Conservation (phyloP, 345 rosid genomes). For the Murraya koenigii region DNA sequence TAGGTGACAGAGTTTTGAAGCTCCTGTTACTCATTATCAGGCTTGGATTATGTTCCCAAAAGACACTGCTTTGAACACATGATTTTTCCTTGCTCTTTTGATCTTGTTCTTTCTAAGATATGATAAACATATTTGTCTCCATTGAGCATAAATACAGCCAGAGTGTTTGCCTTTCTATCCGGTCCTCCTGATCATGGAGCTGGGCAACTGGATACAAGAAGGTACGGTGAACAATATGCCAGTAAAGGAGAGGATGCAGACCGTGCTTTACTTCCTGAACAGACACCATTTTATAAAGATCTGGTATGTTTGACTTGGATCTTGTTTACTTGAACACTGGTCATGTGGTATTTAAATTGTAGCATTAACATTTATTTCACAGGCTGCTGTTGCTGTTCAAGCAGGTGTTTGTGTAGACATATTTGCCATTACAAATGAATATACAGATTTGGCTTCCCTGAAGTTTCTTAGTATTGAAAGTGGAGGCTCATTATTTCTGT, state of each 20-base stretch:
- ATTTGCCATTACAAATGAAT: conserved; percentile 96
- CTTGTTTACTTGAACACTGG: neutral
- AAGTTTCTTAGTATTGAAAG: conserved; percentile 97
- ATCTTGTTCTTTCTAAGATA: neutral
- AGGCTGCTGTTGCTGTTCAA: conserved; percentile 96
- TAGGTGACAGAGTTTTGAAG: conserved; percentile 31
- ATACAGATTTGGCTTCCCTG: conserved; percentile 94
- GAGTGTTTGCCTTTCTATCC: conserved; percentile 91
- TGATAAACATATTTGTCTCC: conserved; percentile 13
- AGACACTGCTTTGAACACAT: neutral
- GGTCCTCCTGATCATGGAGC: conserved; percentile 99
- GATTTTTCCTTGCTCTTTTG: conserved; percentile 3
- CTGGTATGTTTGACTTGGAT: conserved; percentile 52
- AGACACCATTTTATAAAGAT: conserved; percentile 96
- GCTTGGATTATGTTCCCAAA: neutral
- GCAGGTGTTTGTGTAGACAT: conserved; percentile 97
- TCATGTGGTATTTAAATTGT: conserved; percentile 18
- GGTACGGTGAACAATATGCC: conserved; percentile 99
- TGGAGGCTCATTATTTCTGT: conserved; percentile 88
- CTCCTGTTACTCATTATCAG: conserved; percentile 14
- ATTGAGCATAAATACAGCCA: conserved; percentile 60
- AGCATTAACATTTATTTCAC: conserved; percentile 44
- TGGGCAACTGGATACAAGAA: conserved; percentile 93
- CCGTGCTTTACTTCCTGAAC: conserved; percentile 97
- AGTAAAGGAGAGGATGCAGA: conserved; percentile 99